Percentiles rank a stretch among this genome's conserved stretches.
Conservation (phyloP, 2,329 filamentous ascomycete genomes). For the Proliferodiscus dingleyae region DNA sequence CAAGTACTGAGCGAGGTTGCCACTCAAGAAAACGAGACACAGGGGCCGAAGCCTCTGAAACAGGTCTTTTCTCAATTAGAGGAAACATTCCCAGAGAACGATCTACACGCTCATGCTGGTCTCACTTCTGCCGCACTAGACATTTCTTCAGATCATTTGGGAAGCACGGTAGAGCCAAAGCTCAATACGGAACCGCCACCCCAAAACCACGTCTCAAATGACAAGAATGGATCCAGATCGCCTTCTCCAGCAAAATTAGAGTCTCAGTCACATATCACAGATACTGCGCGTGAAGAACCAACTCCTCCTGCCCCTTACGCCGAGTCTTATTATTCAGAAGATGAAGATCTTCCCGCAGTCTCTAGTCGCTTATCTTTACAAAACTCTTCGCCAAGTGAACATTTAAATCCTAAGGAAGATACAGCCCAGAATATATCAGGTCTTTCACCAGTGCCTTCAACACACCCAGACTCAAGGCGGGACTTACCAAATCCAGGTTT, state of each 20-base stretch:
- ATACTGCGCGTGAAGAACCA: not conserved
- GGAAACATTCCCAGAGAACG: not conserved
- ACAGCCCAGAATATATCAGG: no score
- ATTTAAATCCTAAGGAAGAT: not conserved
- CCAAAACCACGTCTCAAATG: not conserved
- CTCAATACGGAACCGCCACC: not conserved
- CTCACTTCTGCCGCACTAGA: not conserved
- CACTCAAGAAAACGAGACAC: no score
- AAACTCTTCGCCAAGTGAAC: not conserved
- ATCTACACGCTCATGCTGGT: not conserved
- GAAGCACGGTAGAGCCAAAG: not conserved
- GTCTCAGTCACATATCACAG: not conserved
- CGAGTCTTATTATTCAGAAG: not conserved
- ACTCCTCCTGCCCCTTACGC: not conserved
- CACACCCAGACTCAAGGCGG: no score
- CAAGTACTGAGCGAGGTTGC: no score
- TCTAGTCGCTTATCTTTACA: not conserved
- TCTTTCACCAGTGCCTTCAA: no score
- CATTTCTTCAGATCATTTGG: not conserved
- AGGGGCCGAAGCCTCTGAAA: no score
- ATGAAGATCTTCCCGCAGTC: not conserved
- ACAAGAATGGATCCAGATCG: no score
- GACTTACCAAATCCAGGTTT: no score
- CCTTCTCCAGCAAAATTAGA: not conserved
- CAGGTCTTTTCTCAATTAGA: not conserved